Evolutionary conservation across 2,329 filamentous ascomycete species (phyloP).

Genomic region (Chaetomium sp.): DNA sequence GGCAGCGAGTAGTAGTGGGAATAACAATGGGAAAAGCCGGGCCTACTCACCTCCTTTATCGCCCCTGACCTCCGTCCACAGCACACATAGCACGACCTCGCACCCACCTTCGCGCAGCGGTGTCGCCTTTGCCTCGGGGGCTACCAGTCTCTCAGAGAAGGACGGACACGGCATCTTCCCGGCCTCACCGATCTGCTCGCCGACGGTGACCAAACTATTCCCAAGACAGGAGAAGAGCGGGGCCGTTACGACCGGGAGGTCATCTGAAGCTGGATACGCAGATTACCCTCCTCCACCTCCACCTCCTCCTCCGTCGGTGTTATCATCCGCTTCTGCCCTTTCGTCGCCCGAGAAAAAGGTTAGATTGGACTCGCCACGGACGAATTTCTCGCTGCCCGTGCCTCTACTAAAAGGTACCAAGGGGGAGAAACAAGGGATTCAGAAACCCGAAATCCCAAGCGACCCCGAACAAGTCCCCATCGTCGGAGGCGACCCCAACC

Average conservation of each 20-base stretch:
- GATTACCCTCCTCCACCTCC: too few relatives aligned
- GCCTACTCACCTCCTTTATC: slow-evolving; percentile 27
- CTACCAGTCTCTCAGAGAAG: too few relatives aligned
- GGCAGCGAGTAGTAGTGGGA: slow-evolving; percentile 1
- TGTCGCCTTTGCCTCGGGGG: too few relatives aligned
- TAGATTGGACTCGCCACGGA: too few relatives aligned
- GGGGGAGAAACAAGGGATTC: too few relatives aligned
- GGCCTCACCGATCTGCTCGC: slow-evolving; percentile 33
- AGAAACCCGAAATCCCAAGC: too few relatives aligned
- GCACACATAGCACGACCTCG: slow-evolving; percentile 6
- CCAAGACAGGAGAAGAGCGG: background rate
- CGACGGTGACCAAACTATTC: slow-evolving; percentile 32
- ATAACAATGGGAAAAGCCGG: slow-evolving; percentile 8
- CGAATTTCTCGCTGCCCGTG: too few relatives aligned
- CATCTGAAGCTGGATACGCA: background rate
- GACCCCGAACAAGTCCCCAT: too few relatives aligned
- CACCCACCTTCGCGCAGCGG: background rate
- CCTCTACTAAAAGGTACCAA: too few relatives aligned
- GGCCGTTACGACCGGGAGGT: background rate
- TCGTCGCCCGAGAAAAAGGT: background rate
- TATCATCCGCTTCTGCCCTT: background rate
- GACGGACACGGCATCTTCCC: slow-evolving; percentile 26
- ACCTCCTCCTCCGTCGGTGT: background rate
- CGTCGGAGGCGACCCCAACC: background rate
- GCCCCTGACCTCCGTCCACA: slow-evolving; percentile 26